Evolutionary conservation across 1,284 basidiomycete species (phyloP).

Genomic region (Fistulinella cinereoalba): DNA sequence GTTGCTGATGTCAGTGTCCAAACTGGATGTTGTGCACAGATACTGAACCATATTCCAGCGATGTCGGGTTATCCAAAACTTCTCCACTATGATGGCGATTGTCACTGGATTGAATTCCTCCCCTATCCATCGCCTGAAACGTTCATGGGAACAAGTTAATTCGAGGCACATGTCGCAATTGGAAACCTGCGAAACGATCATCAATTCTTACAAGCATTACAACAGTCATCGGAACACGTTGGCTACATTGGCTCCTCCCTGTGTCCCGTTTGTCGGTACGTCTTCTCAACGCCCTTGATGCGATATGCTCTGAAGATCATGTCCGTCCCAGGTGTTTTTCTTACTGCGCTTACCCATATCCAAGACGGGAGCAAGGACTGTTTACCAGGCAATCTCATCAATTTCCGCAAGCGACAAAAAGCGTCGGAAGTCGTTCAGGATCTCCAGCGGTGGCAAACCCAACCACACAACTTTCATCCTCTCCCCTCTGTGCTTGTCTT

Average conservation of each 20-base stretch:
- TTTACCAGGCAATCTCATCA: conserved; percentile 63
- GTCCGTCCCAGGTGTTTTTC: conserved; percentile 58
- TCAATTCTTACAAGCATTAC: conserved; percentile 77
- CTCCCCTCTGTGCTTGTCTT: conserved; percentile 58
- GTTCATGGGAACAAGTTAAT: conserved; percentile 73
- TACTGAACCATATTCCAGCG: conserved; percentile 42
- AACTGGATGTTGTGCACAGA: background rate
- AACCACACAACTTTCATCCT: conserved; percentile 67
- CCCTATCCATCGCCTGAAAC: conserved; percentile 69
- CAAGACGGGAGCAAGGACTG: conserved; percentile 80
- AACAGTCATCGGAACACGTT: conserved; percentile 67
- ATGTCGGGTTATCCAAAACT: conserved; percentile 72
- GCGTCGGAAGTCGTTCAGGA: conserved; percentile 77
- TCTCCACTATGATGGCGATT: conserved; percentile 76
- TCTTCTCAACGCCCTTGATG: conserved; percentile 4
- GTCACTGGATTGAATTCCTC: conserved; percentile 77
- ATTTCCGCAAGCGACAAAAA: conserved; percentile 77
- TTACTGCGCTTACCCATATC: conserved; percentile 79
- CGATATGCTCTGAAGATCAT: conserved; percentile 1
- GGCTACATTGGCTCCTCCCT: conserved; percentile 68
- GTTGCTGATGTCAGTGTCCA: conserved; percentile 63
- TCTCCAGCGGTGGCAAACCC: conserved; percentile 76
- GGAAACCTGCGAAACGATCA: conserved; percentile 51
- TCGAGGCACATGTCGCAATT: conserved; percentile 48
- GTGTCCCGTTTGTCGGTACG: conserved; percentile 80